Conservation (phyloP, 495 filamentous ascomycete species). For the Aspergillus bridgeri region DNA sequence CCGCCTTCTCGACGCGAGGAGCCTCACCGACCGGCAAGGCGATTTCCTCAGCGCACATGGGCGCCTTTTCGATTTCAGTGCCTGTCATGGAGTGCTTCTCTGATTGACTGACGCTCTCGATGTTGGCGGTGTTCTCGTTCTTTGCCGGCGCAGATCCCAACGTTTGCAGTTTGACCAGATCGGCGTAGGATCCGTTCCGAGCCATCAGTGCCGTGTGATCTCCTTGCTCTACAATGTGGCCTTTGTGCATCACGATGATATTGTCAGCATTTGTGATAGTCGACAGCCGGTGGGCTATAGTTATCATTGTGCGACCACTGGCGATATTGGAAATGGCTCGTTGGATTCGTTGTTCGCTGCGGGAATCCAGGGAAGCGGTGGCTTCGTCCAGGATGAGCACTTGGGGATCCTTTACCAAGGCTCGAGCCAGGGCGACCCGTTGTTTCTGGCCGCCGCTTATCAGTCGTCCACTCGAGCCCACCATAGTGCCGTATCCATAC, state of each 20-base stretch:
- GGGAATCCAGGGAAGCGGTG: slow-evolving; percentile 56
- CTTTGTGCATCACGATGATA: slow-evolving; percentile 58
- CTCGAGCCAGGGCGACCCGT: slow-evolving; percentile 63
- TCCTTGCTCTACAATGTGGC: slow-evolving; percentile 54
- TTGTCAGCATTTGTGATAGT: slow-evolving; percentile 61
- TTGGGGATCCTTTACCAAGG: slow-evolving; percentile 72
- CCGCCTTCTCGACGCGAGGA: slow-evolving; percentile 10
- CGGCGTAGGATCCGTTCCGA: slow-evolving; percentile 42
- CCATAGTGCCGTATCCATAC: slow-evolving; percentile 48
- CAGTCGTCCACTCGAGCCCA: slow-evolving; percentile 54
- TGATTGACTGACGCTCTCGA: slow-evolving; percentile 23
- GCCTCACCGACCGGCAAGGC: slow-evolving; percentile 17
- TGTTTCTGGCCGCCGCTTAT: slow-evolving; percentile 66
- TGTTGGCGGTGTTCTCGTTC: slow-evolving; percentile 17
- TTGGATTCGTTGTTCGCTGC: slow-evolving; percentile 52
- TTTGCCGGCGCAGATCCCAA: slow-evolving; percentile 26
- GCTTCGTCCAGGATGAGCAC: slow-evolving; percentile 85
- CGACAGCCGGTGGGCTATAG: slow-evolving; percentile 47
- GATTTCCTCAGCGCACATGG: slow-evolving; percentile 17
- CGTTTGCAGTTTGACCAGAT: slow-evolving; percentile 41
- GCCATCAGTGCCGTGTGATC: slow-evolving; percentile 42
- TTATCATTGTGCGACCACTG: slow-evolving; percentile 43
- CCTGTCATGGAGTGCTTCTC: slow-evolving; percentile 25
- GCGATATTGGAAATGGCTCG: slow-evolving; percentile 46
- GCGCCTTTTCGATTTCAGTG: slow-evolving; percentile 20